Base-by-base conservation (phyloP, 75 land plant genomes). In the Selaginella tamariscina region DNA sequence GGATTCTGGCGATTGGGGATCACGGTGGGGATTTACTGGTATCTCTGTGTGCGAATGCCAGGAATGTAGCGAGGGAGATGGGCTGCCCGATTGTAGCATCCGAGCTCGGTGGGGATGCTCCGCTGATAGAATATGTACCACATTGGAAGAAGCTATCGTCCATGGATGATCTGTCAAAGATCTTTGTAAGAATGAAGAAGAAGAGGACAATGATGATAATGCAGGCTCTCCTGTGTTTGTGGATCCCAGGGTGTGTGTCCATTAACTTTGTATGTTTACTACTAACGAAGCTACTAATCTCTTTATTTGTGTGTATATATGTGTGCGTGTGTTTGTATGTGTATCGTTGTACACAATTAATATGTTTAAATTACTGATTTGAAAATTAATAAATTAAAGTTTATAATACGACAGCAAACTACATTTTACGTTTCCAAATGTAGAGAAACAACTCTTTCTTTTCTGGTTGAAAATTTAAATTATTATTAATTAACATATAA, bases 61-160 rank as follows among this genome's bases (percentile, higher is more conserved):
- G 87, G 67, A 88, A 91, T 70, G 1, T 86, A 73, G 96, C 93
- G 0, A 60, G 79, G 57, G 73, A 68, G 64, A 33, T 72, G 2
- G 75, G 74, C 13, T 85, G 89, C 71, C 65, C 72, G 0, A 86
- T 82, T 31, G 81, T 95, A 70, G 86, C 77, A 32, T 70, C 93
- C 26, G 99, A 95, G 71, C 81, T 91, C 54, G 85, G 89, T 2
- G 70, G 71, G 2, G 59, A 68, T 18, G 99, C 91, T 56, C 99
- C 93, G 64, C 67, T 92, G 20, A 66, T 66, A 69, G n/a, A 21
- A 0, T 78, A 67, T 29, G 75, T 91, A 1, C 99, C 99, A 27
- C 80, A 86, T 76, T 95, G 97, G 99, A 73, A 76, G 71, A 79
- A 64, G 31, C 78, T 95, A 8, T 95, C 99, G 30, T 78, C 81